Conservation (phyloP, 2,329 filamentous ascomycete genomes). For the Trichoderma sp. region DNA sequence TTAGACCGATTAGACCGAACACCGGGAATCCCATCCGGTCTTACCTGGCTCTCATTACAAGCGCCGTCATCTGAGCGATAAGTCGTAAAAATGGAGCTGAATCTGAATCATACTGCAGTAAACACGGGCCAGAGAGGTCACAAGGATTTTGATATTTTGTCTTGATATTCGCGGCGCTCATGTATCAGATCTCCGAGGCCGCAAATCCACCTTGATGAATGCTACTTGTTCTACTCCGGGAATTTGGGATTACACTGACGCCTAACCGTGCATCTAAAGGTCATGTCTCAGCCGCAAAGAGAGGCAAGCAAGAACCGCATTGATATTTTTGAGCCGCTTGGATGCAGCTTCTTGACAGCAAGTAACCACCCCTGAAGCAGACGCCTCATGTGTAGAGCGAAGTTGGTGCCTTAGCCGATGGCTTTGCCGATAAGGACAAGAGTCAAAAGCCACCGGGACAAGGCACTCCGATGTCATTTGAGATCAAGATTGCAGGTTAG, state of each 20-base stretch:
- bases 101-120: neutral
- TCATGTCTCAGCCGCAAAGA: conserved; percentile 6
- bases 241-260: neutral
- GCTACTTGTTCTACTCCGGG: neutral
- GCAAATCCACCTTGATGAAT: neutral
- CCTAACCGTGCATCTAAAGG: neutral
- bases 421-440: neutral
- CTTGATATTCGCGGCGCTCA: neutral
- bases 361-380: neutral
- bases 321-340: neutral
- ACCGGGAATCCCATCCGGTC: neutral
- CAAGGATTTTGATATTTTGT: neutral
- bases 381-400: neutral
- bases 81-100: neutral
- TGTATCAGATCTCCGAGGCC: neutral
- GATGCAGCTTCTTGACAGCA: neutral
- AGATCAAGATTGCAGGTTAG: neutral
- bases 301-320: neutral
- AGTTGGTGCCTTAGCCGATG: neutral
- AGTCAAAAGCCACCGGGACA: neutral
- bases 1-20: neutral
- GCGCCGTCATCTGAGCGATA: neutral
- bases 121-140: neutral
- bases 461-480: neutral
- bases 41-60: neutral